phyloP scores from a whole-genome alignment of 768 basidiomycete species.

The Clavulina sp. region DNA sequence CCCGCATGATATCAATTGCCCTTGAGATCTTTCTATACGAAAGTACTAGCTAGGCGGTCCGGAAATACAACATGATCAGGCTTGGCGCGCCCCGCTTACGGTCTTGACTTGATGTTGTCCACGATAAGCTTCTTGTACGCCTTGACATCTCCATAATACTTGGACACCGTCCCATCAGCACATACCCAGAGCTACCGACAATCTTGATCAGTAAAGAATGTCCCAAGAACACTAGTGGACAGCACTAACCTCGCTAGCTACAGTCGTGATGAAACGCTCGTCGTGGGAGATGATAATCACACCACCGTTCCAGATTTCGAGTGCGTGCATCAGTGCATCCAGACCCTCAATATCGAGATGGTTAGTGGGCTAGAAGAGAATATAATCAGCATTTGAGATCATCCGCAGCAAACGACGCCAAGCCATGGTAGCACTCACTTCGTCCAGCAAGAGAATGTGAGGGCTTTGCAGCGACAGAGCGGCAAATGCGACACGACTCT shows the following conservation, averaged over 20 bases:
- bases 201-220: constrained; percentile 8
- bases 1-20: too few relatives aligned
- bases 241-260: constrained; percentile 54
- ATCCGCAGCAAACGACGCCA: neutral
- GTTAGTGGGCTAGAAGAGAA: constrained; percentile 55
- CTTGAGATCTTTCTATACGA: too few relatives aligned
- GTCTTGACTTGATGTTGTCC: constrained; percentile 40
- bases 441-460: constrained; percentile 85
- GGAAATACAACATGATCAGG: too few relatives aligned
- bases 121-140: constrained; percentile 81
- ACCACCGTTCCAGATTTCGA: constrained; percentile 30
- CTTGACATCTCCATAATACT: constrained; percentile 81
- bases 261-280: constrained; percentile 83
- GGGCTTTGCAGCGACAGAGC: constrained; percentile 71
- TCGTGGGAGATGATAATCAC: constrained; percentile 92
- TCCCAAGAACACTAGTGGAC: neutral
- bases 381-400: neutral
- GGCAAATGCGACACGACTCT: constrained; percentile 88
- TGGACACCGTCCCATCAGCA: constrained; percentile 57
- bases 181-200: constrained; percentile 74
- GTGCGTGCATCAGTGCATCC: constrained; percentile 79
- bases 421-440: constrained; percentile 32
- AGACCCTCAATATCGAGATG: constrained; percentile 96
- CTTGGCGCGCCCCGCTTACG: constrained; percentile 7
- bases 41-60: too few relatives aligned